Conservation (phyloP, 2,329 filamentous ascomycete genomes). For the Chrysoporthe austroafricana region DNA sequence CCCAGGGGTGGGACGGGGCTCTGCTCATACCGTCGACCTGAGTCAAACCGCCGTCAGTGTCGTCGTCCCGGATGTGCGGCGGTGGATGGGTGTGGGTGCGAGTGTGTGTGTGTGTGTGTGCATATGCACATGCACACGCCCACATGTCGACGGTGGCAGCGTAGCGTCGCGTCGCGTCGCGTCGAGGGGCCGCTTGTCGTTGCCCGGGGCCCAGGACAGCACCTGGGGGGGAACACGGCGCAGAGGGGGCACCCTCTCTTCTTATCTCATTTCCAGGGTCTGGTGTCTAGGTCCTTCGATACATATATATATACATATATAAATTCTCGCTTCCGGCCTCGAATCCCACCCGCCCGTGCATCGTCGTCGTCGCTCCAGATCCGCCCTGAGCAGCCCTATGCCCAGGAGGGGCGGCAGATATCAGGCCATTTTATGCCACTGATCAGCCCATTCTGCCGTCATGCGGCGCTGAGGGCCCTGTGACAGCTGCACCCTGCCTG, state of each 20-base stretch:
- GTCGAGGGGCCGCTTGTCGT: too few relatives aligned
- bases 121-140: neutral
- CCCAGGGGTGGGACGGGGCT: neutral
- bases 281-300: neutral
- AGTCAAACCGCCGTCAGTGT: too few relatives aligned
- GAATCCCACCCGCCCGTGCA: neutral
- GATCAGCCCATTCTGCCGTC: slow-evolving; percentile 28
- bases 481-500: neutral
- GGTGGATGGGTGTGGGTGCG: too few relatives aligned
- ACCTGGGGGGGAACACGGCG: too few relatives aligned
- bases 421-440: slow-evolving; percentile 23
- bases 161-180: too few relatives aligned
- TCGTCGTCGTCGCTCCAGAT: slow-evolving; percentile 7
- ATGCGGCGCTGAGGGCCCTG: slow-evolving; percentile 11
- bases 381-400: slow-evolving; percentile 11
- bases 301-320: too few relatives aligned
- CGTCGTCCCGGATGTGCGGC: too few relatives aligned
- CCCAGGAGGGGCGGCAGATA: slow-evolving; percentile 10
- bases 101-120: too few relatives aligned
- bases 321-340: too few relatives aligned
- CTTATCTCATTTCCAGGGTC: neutral
- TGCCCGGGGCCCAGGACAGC: too few relatives aligned
- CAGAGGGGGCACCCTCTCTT: too few relatives aligned
- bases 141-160: neutral
- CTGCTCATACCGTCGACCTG: too few relatives aligned